These are phyloP conservation scores for Torulaspora gathmanii DNA, from an alignment of 805 yeast genomes.

Conservation along the genomic window DNA sequence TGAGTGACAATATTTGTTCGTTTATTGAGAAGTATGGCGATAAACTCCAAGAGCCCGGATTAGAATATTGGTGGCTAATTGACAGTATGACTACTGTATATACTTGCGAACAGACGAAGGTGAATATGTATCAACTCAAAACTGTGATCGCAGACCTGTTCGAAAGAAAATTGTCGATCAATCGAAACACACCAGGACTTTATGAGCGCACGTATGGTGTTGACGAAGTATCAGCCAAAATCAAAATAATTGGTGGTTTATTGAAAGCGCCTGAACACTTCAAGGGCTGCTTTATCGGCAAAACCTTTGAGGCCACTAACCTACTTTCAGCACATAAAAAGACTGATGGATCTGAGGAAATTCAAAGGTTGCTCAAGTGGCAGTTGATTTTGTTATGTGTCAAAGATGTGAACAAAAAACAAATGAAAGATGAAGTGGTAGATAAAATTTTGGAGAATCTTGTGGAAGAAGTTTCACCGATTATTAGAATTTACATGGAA, in stretches of 20 bases:
- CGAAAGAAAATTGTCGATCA: constrained; percentile 41
- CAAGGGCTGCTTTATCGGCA: constrained; percentile 23
- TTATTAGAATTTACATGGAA: constrained; percentile 68
- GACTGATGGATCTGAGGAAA: constrained; percentile 67
- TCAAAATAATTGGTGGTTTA: constrained; percentile 46
- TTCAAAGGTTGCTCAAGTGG: constrained; percentile 53
- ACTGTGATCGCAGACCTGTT: constrained; percentile 48
- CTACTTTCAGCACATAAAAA: constrained; percentile 49
- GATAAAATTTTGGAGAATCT: constrained; percentile 37
- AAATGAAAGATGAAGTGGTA: constrained; percentile 29
- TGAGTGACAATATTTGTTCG: constrained; percentile 45
- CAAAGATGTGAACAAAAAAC: constrained; percentile 32
- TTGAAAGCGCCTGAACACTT: constrained; percentile 31
- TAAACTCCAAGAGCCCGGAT: constrained; percentile 37
- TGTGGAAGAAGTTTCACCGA: constrained; percentile 68
- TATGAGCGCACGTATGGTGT: constrained; percentile 53
- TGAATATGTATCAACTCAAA: constrained; percentile 57
- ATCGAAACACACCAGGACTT: constrained; percentile 28
- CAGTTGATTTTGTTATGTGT: constrained; percentile 48
- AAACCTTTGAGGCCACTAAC: constrained; percentile 36
- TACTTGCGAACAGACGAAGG: constrained; percentile 49
- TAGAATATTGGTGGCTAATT: constrained; percentile 44
- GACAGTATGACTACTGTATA: constrained; percentile 44
- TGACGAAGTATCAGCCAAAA: constrained; percentile 51
- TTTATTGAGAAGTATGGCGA: constrained; percentile 39